These are phyloP conservation scores for Echinosophora koreensis DNA, from an alignment of 306 rosid genomes.

Conservation along the genomic window DNA sequence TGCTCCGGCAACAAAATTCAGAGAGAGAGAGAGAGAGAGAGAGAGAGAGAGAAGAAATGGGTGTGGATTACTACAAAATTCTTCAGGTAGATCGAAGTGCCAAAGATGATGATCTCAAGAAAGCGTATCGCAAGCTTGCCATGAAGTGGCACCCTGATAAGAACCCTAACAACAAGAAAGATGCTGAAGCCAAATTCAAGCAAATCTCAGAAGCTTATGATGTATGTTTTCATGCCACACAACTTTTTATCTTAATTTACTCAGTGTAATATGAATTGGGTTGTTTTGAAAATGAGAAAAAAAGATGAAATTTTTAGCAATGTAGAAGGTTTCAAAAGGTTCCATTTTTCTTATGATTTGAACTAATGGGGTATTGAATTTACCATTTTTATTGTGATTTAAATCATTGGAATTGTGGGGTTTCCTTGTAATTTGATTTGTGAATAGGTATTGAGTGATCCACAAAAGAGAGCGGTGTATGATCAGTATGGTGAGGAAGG, in stretches of 20 bases:
- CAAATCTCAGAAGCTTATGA: slow-evolving; percentile 94
- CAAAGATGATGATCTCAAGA: slow-evolving; percentile 88
- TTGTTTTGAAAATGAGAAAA: neutral
- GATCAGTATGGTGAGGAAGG: slow-evolving; percentile 98
- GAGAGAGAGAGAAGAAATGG: slow-evolving; percentile 56
- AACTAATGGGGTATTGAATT: neutral
- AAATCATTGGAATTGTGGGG: slow-evolving; percentile 26
- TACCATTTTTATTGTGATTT: slow-evolving; percentile 24
- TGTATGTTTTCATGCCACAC: slow-evolving; percentile 48
- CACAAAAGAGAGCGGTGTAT: slow-evolving; percentile 83
- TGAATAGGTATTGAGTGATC: slow-evolving; percentile 86
- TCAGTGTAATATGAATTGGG: slow-evolving; percentile 24
- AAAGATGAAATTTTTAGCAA: neutral
- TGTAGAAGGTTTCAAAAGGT: neutral
- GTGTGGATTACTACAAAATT: slow-evolving; percentile 86
- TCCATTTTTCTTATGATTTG: neutral
- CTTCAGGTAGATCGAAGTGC: slow-evolving; percentile 88
- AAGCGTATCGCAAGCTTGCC: slow-evolving; percentile 81
- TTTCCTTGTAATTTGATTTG: slow-evolving; percentile 24
- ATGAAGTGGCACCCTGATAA: slow-evolving; percentile 66
- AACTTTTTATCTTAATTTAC: neutral
- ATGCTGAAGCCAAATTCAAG: slow-evolving; percentile 91
- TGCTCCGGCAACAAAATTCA: slow-evolving; percentile 36
- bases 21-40: neutral
- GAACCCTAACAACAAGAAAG: slow-evolving; percentile 79